Base-by-base conservation (phyloP, 768 basidiomycete genomes). In the Strobilomyces echinocephalus region DNA sequence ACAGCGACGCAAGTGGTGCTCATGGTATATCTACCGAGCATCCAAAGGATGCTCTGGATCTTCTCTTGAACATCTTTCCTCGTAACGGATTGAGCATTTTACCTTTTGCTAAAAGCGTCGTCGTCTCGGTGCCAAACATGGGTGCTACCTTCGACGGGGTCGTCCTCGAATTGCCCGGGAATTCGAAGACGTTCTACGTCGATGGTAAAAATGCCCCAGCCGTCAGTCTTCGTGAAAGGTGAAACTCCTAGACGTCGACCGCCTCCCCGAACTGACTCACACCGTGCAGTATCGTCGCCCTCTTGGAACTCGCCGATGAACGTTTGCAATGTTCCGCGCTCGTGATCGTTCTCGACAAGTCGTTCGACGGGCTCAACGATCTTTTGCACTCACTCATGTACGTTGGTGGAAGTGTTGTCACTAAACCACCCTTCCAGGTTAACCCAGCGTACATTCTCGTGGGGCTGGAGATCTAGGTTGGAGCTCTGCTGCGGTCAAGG, bases 331-430 rank as follows among this genome's bases (percentile, higher is more conserved):
- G 91, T 69, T 79, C 80, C 39, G 83, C 86, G 16, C 78, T 95
- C 40, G 79, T 93, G 55, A 91, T 95, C 59, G 86, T 79, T 35
- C 74, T 95, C 51, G 88, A 91, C 69, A 81, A 86, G 60, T 77
- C 83, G 0, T 87, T 84, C 39, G 79, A 82, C 16, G 80, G 79
- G 50, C 77, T 94, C 50, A 80, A 85, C 60, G 81, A 83, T 63
- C 74, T 93, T 52, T 75, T 95, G 35, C 93, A 95, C 65, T 87
- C 92, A 46, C 78, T 95, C 57, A 90, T 95, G 88, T 95, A 95
- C 71, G 88, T 94, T 49, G 91, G 91, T 57, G 92, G 89, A 51
- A 81, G 79, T 46, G 86, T 95, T 49, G 84, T 95, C 48, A 88
- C 90, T 50, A 85, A 83, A 65, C 87, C 88, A 50, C 82, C 81